Evolutionary conservation across 2,329 filamentous ascomycete species (phyloP).

Genomic region (Clarireedia homoeocarpa): DNA sequence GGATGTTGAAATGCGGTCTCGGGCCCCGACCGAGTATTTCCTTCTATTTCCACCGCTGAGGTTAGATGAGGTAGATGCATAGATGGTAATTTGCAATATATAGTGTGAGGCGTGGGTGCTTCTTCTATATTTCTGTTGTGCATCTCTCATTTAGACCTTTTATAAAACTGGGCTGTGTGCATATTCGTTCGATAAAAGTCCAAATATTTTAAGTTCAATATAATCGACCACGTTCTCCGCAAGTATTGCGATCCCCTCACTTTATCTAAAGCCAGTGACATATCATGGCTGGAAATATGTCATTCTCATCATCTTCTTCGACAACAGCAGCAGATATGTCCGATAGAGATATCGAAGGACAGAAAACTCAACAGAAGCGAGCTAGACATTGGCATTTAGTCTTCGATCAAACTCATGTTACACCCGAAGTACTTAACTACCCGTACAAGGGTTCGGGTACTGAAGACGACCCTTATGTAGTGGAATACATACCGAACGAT

Average conservation of each 20-base stretch:
- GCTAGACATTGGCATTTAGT: conserved; percentile 34
- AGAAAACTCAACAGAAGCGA: conserved; percentile 12
- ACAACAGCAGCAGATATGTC: conserved; percentile 7
- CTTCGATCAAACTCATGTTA: conserved; percentile 38
- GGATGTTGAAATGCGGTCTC: too few relatives aligned
- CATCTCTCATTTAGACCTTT: too few relatives aligned
- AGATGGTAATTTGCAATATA: too few relatives aligned
- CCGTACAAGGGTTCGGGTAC: conserved; percentile 34
- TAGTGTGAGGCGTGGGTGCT: too few relatives aligned
- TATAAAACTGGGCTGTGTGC: too few relatives aligned
- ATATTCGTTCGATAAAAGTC: too few relatives aligned
- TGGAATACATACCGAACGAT: conserved; percentile 36
- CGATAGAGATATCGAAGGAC: conserved; percentile 17
- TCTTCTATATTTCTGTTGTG: too few relatives aligned
- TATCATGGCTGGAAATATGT: not conserved
- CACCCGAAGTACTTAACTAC: conserved; percentile 37
- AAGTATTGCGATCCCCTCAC: not conserved
- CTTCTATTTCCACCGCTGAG: not conserved
- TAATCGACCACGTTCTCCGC: not conserved
- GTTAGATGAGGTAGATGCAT: not conserved
- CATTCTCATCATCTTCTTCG: conserved; percentile 11
- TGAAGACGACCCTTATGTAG: conserved; percentile 34
- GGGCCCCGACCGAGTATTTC: too few relatives aligned
- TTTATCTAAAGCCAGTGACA: not conserved
- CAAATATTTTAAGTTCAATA: not conserved